Percentiles rank a stretch among this genome's conserved stretches.
phyloP scores from a whole-genome alignment of 1,284 basidiomycete genomes.

The Lentinula novae-zelandiae region DNA sequence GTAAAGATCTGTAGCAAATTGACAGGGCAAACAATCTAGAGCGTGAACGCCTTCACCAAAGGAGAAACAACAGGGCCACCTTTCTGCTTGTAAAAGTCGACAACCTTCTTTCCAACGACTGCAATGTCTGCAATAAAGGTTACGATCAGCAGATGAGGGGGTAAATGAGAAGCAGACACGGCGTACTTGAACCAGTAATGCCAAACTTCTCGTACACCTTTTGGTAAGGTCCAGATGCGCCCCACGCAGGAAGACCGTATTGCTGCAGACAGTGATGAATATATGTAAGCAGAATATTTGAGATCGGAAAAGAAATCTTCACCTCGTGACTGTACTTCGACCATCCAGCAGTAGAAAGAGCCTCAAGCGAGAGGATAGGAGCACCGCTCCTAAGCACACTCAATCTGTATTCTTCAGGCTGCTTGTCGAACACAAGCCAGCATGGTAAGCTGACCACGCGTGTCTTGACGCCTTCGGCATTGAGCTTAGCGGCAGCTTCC shows the following conservation, averaged over 20 bases:
- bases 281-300: background rate
- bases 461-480: conserved; percentile 74
- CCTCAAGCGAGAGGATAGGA: conserved; percentile 89
- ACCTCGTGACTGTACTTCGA: conserved; percentile 83
- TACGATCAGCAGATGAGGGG: conserved; percentile 7
- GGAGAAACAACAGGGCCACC: conserved; percentile 76
- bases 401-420: conserved; percentile 77
- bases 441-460: conserved; percentile 88
- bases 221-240: conserved; percentile 86
- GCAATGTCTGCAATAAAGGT: conserved; percentile 59
- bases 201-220: conserved; percentile 90
- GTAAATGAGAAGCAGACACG: conserved; percentile 19
- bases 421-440: conserved; percentile 87
- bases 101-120: conserved; percentile 77
- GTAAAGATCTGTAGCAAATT: background rate
- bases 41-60: conserved; percentile 63
- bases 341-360: conserved; percentile 82
- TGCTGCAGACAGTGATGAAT: conserved; percentile 39
- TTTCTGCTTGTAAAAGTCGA: conserved; percentile 84
- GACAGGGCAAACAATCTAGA: background rate
- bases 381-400: conserved; percentile 86
- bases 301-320: conserved; percentile 13
- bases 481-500: conserved; percentile 80
- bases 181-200: conserved; percentile 74
- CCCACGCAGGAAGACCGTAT: conserved; percentile 79